phyloP scores from a whole-genome alignment of 2,329 filamentous ascomycete genomes.

The Davidsoniella virescens region DNA sequence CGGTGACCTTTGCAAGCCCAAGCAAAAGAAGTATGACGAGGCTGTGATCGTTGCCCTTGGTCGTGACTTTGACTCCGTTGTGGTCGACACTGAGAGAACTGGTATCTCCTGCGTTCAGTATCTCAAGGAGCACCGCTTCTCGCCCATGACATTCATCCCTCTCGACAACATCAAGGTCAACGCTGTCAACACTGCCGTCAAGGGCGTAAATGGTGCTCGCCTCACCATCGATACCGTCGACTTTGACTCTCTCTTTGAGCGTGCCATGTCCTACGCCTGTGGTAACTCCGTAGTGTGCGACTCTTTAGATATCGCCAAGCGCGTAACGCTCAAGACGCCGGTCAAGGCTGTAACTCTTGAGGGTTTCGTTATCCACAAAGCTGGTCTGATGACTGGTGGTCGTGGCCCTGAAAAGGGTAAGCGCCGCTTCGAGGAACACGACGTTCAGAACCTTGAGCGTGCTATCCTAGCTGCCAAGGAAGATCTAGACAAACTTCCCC shows the following conservation, averaged over 20 bases:
- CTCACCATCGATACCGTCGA: constrained; percentile 93
- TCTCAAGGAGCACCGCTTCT: constrained; percentile 73
- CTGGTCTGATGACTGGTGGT: constrained; percentile 90
- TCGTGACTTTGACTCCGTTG: constrained; percentile 81
- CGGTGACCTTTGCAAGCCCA: constrained; percentile 83
- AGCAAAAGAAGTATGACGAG: constrained; percentile 91
- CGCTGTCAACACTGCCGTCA: constrained; percentile 74
- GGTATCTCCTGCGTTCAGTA: constrained; percentile 90
- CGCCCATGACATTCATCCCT: constrained; percentile 86
- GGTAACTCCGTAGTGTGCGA: constrained; percentile 93
- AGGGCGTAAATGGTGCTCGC: constrained; percentile 71
- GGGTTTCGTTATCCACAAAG: constrained; percentile 93
- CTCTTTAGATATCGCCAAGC: constrained; percentile 67
- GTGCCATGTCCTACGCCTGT: constrained; percentile 88
- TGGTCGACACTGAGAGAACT: constrained; percentile 90
- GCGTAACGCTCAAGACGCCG: constrained; percentile 68
- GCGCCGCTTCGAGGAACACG: constrained; percentile 75
- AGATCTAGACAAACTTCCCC: constrained; percentile 66
- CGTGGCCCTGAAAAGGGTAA: constrained; percentile 64
- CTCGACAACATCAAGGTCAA: constrained; percentile 96
- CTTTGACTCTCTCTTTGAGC: constrained; percentile 73
- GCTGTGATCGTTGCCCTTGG: constrained; percentile 87
- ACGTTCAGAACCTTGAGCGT: constrained; percentile 70
- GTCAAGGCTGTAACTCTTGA: constrained; percentile 91
- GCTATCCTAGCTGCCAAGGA: constrained; percentile 59